Conservation (phyloP, 108 stramenopile genomes). For the Epithemia pelagica region DNA sequence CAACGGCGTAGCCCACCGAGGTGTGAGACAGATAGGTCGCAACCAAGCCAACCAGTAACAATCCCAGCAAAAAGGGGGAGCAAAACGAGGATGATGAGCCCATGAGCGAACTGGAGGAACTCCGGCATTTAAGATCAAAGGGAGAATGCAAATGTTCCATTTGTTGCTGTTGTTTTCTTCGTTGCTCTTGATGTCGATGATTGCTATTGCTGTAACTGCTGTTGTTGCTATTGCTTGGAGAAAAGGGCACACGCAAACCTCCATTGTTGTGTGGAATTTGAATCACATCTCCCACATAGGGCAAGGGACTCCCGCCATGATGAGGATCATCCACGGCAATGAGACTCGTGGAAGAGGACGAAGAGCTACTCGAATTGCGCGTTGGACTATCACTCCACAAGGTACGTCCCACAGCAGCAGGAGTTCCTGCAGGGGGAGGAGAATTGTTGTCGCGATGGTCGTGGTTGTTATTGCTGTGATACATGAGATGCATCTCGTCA, state of each 20-base stretch:
- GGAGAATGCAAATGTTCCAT: no score
- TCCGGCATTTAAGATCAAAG: no score
- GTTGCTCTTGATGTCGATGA: neutral
- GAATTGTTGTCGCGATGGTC: neutral
- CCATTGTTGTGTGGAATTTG: neutral
- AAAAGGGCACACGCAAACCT: neutral
- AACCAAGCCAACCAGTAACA: neutral
- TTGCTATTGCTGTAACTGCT: neutral
- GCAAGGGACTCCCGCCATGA: slow-evolving; percentile 1
- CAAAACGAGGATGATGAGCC: no score
- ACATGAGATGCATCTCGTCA: neutral
- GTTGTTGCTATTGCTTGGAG: neutral
- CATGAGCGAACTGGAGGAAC: no score
- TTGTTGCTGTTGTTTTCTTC: no score
- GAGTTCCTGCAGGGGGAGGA: neutral
- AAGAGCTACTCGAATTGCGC: neutral
- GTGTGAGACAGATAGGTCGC: neutral
- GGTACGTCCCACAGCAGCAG: neutral
- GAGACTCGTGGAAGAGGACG: neutral
- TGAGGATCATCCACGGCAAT: neutral
- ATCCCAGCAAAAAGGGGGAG: neutral
- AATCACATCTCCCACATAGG: neutral
- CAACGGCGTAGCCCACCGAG: neutral
- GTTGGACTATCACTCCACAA: neutral
- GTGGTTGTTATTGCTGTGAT: no score